phyloP scores from a whole-genome alignment of 345 rosid genomes.

The Jatropha curcas region DNA sequence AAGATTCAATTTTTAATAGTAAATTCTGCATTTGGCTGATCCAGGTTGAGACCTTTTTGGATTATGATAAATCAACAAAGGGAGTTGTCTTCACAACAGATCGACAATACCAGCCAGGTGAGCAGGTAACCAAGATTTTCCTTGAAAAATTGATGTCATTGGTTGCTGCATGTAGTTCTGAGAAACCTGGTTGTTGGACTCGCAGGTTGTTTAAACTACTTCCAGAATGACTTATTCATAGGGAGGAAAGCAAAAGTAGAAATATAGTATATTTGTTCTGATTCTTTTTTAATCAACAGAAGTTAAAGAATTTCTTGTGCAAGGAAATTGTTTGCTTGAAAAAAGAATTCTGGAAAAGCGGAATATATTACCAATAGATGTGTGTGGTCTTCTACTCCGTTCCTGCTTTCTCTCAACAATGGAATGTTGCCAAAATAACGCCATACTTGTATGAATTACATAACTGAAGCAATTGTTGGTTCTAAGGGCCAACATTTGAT shows the following conservation, averaged over 20 bases:
- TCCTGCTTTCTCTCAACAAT: background rate
- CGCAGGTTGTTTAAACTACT: background rate
- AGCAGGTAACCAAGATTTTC: slow-evolving; percentile 69
- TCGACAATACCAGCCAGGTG: slow-evolving; percentile 87
- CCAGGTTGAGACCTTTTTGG: slow-evolving; percentile 89
- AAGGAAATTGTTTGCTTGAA: background rate
- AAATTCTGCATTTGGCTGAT: slow-evolving; percentile 24
- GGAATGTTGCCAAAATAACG: background rate
- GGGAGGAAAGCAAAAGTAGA: background rate
- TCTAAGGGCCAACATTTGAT: background rate
- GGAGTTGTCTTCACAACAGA: slow-evolving; percentile 86
- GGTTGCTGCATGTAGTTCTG: background rate
- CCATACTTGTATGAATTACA: background rate
- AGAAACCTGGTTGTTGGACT: background rate
- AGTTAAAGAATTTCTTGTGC: background rate
- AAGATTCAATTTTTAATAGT: slow-evolving; percentile 12
- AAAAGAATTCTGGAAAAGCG: background rate
- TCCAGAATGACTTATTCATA: background rate
- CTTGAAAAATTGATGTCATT: background rate
- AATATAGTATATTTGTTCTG: background rate
- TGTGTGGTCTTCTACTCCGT: background rate
- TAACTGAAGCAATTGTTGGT: background rate
- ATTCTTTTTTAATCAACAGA: background rate
- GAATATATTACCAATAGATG: background rate
- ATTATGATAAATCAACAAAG: slow-evolving; percentile 82